These are phyloP conservation scores for Rhodotorula kratochvilovae DNA, from an alignment of 768 basidiomycete genomes.

Conservation along the genomic window DNA sequence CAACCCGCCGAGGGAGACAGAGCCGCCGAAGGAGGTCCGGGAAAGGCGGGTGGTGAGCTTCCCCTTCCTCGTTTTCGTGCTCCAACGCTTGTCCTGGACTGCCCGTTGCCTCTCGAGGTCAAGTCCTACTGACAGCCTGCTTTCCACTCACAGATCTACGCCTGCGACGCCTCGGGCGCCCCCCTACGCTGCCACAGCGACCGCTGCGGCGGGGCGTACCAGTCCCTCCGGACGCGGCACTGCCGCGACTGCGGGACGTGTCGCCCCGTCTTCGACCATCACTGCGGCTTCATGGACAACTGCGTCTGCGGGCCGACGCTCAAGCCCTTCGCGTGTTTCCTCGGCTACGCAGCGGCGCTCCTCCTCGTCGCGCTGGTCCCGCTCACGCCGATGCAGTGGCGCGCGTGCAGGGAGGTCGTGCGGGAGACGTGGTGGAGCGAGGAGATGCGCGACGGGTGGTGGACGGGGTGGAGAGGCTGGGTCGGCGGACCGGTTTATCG, in stretches of 20 bases:
- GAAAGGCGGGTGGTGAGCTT: conserved; percentile 9
- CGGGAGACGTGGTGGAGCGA: conserved; percentile 12
- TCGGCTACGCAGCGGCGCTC: conserved; percentile 16
- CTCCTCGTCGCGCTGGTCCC: conserved; percentile 29
- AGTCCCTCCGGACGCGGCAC: conserved; percentile 26
- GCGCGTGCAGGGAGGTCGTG: conserved; percentile 8
- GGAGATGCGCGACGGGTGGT: conserved; percentile 11
- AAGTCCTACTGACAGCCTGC: too few relatives aligned
- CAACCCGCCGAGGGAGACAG: not conserved
- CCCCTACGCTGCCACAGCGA: conserved; percentile 11
- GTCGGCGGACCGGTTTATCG: conserved; percentile 26
- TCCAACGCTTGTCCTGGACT: too few relatives aligned
- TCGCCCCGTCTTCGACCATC: conserved; percentile 23
- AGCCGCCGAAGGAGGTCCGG: not conserved
- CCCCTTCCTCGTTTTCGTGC: not conserved
- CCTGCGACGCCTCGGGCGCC: conserved; percentile 3
- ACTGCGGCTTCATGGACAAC: conserved; percentile 34
- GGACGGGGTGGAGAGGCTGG: conserved; percentile 27
- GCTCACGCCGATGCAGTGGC: conserved; percentile 9
- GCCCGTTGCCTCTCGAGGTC: too few relatives aligned
- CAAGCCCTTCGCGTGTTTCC: conserved; percentile 15
- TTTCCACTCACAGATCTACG: conserved; percentile 18
- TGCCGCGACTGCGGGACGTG: conserved; percentile 26
- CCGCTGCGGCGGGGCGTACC: conserved; percentile 14
- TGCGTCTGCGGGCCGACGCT: conserved; percentile 14